Evolutionary conservation across 2,329 filamentous ascomycete species (phyloP).

Genomic region (Penicillium sp.): DNA sequence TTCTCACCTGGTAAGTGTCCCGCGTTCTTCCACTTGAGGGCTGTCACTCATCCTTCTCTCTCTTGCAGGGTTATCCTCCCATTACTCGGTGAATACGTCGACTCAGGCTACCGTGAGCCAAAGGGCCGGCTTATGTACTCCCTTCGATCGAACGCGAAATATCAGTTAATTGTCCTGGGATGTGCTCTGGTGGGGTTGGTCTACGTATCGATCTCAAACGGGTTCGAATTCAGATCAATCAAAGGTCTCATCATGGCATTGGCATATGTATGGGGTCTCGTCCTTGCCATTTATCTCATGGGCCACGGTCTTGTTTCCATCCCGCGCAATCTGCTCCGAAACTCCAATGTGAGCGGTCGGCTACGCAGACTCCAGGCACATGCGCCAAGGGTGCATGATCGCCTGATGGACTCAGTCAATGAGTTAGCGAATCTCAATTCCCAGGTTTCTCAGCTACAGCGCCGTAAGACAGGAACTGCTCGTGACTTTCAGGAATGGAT

Average conservation of each 20-base stretch:
- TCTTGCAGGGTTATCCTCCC: conserved; percentile 72
- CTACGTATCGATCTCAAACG: conserved; percentile 74
- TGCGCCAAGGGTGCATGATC: conserved; percentile 76
- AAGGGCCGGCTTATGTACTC: conserved; percentile 75
- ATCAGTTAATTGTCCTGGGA: conserved; percentile 70
- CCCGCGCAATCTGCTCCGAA: conserved; percentile 68
- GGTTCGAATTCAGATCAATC: conserved; percentile 61
- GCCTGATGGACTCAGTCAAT: conserved; percentile 72
- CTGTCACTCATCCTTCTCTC: conserved; percentile 8
- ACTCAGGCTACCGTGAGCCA: conserved; percentile 83
- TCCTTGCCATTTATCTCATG: conserved; percentile 93
- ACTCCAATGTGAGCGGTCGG: conserved; percentile 65
- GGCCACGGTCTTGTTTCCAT: conserved; percentile 91
- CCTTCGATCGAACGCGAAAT: conserved; percentile 75
- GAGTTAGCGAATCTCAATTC: conserved; percentile 71
- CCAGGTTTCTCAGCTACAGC: conserved; percentile 68
- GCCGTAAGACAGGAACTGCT: conserved; percentile 70
- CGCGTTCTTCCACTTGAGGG: neutral
- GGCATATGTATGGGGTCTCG: conserved; percentile 85
- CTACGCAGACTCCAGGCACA: conserved; percentile 66
- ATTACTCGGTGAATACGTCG: conserved; percentile 85
- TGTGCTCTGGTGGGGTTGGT: conserved; percentile 63
- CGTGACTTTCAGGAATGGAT: conserved; percentile 83
- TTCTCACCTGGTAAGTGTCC: conserved; percentile 68
- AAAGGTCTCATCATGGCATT: conserved; percentile 86